These are phyloP conservation scores for Botrytis sinoallii DNA, from an alignment of 2,329 filamentous ascomycete genomes.

Conservation along the genomic window DNA sequence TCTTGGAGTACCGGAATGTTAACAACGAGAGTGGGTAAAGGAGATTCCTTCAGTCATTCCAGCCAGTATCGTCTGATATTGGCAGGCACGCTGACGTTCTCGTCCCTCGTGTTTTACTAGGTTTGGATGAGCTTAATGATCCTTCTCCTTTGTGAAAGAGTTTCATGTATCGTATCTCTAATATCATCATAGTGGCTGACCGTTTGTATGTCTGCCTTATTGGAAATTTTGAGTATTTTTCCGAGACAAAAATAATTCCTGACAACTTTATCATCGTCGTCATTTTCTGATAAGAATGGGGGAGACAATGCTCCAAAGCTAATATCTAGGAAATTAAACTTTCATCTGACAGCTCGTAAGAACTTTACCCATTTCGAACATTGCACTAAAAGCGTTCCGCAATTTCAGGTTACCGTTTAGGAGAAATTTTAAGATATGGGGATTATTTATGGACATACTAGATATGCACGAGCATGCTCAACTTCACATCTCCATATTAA, in stretches of 20 bases:
- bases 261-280: background rate
- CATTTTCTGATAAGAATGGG: background rate
- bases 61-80: background rate
- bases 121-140: slow-evolving; percentile 13
- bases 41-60: slow-evolving; percentile 1
- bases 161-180: background rate
- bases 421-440: background rate
- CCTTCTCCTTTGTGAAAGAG: background rate
- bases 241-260: background rate
- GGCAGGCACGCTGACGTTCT: background rate
- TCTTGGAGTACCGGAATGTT: background rate
- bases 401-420: background rate
- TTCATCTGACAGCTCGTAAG: slow-evolving; percentile 3
- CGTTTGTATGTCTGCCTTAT: slow-evolving; percentile 15
- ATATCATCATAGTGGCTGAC: background rate
- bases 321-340: background rate
- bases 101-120: background rate
- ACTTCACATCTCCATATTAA: background rate
- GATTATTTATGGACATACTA: background rate
- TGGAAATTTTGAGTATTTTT: background rate
- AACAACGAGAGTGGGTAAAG: background rate
- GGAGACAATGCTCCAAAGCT: background rate
- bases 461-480: background rate
- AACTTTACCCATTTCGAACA: background rate
- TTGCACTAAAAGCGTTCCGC: background rate